Percentiles rank a stretch among this genome's conserved stretches.
Evolutionary conservation across 164 flowering plant species (phyloP).

Genomic region (Annona squamosa): DNA sequence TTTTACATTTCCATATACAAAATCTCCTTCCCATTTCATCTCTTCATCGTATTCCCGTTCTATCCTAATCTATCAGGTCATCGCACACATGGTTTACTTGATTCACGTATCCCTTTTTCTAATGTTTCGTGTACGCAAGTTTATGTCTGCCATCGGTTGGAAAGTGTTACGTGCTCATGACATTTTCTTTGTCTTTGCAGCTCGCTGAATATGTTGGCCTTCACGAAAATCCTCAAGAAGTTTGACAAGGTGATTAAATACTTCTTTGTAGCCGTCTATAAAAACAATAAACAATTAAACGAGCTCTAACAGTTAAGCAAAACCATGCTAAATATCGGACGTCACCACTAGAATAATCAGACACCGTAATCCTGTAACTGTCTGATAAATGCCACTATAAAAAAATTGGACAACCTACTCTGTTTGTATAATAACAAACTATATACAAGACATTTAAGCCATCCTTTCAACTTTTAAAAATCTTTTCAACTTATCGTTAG

Average conservation of each 20-base stretch:
- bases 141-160: not conserved
- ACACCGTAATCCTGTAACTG: no score
- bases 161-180: not conserved
- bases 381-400: no score
- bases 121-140: not conserved
- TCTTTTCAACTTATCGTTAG: no score
- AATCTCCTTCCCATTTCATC: not conserved
- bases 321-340: no score
- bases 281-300: no score
- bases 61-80: not conserved
- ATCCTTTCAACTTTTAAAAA: no score
- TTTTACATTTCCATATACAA: no score
- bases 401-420: no score
- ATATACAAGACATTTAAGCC: no score
- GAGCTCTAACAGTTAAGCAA: no score
- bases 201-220: slow-evolving; percentile 89
- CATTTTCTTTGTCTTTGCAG: slow-evolving; percentile 32
- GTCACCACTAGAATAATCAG: no score
- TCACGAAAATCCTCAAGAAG: slow-evolving; percentile 87
- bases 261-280: not conserved
- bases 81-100: not conserved
- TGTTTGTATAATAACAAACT: no score
- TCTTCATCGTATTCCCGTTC: not conserved
- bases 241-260: slow-evolving; percentile 73
- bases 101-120: not conserved